These are phyloP conservation scores for Ceratocystis harringtonii DNA, from an alignment of 2,329 filamentous ascomycete species.

Conservation along the genomic window DNA sequence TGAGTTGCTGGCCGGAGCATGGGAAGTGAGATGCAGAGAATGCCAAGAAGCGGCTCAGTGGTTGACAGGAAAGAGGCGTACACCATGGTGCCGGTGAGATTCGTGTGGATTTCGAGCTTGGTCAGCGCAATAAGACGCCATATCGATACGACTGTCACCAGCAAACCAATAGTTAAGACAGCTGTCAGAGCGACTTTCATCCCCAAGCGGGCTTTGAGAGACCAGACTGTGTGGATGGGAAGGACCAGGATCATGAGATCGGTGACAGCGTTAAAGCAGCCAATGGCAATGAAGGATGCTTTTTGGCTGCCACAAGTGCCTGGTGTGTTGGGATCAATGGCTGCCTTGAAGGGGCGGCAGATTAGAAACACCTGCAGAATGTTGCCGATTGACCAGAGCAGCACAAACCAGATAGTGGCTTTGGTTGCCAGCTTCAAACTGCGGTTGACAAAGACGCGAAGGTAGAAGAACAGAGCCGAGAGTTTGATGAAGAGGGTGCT, in stretches of 20 bases:
- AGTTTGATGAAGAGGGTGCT: constrained; percentile 26
- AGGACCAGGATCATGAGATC: constrained; percentile 27
- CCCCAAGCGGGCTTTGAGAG: constrained; percentile 23
- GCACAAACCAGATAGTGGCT: constrained; percentile 23
- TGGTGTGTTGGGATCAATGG: constrained; percentile 20
- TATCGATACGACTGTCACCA: constrained; percentile 21
- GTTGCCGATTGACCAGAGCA: constrained; percentile 21
- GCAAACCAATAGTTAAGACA: constrained; percentile 23
- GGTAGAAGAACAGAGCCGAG: constrained; percentile 30
- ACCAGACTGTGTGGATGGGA: constrained; percentile 26
- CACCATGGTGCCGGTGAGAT: constrained; percentile 21
- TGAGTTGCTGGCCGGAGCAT: constrained; percentile 19
- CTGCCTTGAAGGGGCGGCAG: constrained; percentile 21
- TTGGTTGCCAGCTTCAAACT: constrained; percentile 23
- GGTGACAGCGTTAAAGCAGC: constrained; percentile 27
- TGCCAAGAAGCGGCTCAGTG: constrained; percentile 19
- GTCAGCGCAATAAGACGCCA: constrained; percentile 20
- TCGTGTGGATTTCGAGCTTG: constrained; percentile 20
- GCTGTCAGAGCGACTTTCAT: constrained; percentile 23
- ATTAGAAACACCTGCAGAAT: constrained; percentile 21
- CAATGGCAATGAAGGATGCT: constrained; percentile 27
- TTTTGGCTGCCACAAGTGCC: constrained; percentile 27
- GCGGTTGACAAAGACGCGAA: constrained; percentile 28
- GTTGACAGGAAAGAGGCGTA: constrained; percentile 21
- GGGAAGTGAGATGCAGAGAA: constrained; percentile 20